Evolutionary conservation across 2,329 filamentous ascomycete genomes (phyloP).

Genomic region (Sphaerulina vaccinii): DNA sequence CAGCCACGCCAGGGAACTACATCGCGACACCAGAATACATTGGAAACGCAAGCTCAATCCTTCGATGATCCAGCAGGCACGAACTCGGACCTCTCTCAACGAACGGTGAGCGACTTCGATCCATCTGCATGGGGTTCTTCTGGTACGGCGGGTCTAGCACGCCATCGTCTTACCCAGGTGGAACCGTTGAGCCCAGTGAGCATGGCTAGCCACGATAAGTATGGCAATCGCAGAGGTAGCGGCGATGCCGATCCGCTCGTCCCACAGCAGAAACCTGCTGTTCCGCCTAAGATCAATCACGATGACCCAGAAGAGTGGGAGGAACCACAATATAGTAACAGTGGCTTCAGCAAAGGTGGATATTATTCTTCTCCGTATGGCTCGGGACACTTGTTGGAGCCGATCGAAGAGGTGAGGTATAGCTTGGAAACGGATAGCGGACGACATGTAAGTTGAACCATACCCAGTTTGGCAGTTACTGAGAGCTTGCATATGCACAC

Average conservation of each 20-base stretch:
- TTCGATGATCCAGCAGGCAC: conserved; percentile 45
- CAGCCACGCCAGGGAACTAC: conserved; percentile 73
- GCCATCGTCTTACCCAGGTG: conserved; percentile 31
- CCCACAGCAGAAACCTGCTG: conserved; percentile 39
- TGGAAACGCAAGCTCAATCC: conserved; percentile 70
- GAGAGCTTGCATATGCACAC: not conserved
- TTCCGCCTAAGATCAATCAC: conserved; percentile 26
- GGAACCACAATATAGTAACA: conserved; percentile 37
- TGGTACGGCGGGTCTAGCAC: conserved; percentile 35
- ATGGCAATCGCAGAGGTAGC: conserved; percentile 47
- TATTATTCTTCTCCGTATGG: conserved; percentile 40
- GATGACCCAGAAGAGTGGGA: conserved; percentile 33
- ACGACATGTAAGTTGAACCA: conserved; percentile 24
- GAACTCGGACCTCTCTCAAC: conserved; percentile 38
- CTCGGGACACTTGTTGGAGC: conserved; percentile 44
- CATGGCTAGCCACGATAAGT: conserved; percentile 37
- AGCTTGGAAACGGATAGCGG: conserved; percentile 49
- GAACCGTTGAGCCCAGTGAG: conserved; percentile 33
- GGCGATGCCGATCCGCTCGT: conserved; percentile 60
- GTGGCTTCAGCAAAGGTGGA: conserved; percentile 35
- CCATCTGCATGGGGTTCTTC: conserved; percentile 50
- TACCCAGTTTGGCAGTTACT: not conserved
- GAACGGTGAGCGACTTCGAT: conserved; percentile 41
- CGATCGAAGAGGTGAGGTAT: conserved; percentile 53
- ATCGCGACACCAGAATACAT: conserved; percentile 68